These are phyloP conservation scores for Entomortierella parvispora DNA, from an alignment of 192 early-diverging fungal species.

Conservation along the genomic window DNA sequence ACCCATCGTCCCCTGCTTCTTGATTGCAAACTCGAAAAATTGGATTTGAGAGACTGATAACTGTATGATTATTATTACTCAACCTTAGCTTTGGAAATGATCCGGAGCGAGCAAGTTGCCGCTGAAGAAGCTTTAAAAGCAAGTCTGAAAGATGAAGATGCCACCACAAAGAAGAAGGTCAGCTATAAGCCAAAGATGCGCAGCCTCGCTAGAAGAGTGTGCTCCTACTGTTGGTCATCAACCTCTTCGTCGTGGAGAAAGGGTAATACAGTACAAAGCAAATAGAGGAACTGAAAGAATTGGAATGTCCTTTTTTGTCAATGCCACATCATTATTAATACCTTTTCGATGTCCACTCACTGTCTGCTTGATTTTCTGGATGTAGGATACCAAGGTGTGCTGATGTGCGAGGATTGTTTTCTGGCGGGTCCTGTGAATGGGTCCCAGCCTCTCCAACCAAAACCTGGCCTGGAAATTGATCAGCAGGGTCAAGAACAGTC, in stretches of 20 bases:
- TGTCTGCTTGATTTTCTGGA: not conserved
- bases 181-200: constrained; percentile 46
- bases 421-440: constrained; percentile 60
- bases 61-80: too few relatives aligned
- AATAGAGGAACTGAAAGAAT: too few relatives aligned
- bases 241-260: constrained; percentile 70
- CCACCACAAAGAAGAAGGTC: constrained; percentile 24
- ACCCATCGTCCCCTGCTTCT: too few relatives aligned
- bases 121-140: constrained; percentile 25
- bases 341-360: not conserved
- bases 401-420: constrained; percentile 79
- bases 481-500: not conserved
- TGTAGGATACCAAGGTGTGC: constrained; percentile 73
- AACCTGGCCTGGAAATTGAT: not conserved
- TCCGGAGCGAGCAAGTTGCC: constrained; percentile 38
- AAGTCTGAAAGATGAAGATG: constrained; percentile 12
- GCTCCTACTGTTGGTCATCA: constrained; percentile 72
- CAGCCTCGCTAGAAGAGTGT: constrained; percentile 40
- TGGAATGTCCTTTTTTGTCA: not conserved
- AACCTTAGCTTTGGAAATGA: constrained; percentile 29
- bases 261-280: constrained; percentile 42
- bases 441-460: constrained; percentile 5
- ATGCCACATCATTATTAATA: not conserved
- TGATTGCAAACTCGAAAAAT: too few relatives aligned
- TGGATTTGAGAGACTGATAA: too few relatives aligned